Evolutionary conservation across 495 filamentous ascomycete genomes (phyloP).

Genomic region (Cetradonia linearis): DNA sequence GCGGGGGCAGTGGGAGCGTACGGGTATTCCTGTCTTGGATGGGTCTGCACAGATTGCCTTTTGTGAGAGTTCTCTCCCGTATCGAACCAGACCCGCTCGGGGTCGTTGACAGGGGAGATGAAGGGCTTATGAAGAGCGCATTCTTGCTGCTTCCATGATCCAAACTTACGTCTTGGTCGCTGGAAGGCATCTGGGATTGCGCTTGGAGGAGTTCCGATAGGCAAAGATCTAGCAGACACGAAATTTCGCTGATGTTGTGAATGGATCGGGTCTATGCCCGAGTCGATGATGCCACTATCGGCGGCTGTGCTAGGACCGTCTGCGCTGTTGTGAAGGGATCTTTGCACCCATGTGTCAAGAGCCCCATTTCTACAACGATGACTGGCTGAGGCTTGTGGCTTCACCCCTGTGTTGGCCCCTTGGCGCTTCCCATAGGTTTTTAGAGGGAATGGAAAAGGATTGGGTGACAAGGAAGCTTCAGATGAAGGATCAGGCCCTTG

Average conservation of each 20-base stretch:
- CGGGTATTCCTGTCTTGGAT: neutral
- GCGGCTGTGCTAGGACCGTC: neutral
- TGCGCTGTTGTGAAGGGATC: neutral
- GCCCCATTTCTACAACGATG: neutral
- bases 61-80: neutral
- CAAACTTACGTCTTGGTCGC: constrained; percentile 12
- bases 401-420: neutral
- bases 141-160: constrained; percentile 15
- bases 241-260: constrained; percentile 14
- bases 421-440: constrained; percentile 16
- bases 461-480: constrained; percentile 8
- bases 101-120: constrained; percentile 28
- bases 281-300: neutral
- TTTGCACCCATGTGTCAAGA: constrained; percentile 24
- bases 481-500: neutral
- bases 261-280: neutral
- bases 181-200: constrained; percentile 22
- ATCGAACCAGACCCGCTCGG: constrained; percentile 28
- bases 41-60: neutral
- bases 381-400: neutral
- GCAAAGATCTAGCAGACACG: constrained; percentile 21
- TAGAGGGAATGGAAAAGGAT: constrained; percentile 21
- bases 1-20: neutral
- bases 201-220: constrained; percentile 23
- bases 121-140: constrained; percentile 30